phyloP scores from a whole-genome alignment of 2,329 filamentous ascomycete species.

The Chalaropsis thielavioides region DNA sequence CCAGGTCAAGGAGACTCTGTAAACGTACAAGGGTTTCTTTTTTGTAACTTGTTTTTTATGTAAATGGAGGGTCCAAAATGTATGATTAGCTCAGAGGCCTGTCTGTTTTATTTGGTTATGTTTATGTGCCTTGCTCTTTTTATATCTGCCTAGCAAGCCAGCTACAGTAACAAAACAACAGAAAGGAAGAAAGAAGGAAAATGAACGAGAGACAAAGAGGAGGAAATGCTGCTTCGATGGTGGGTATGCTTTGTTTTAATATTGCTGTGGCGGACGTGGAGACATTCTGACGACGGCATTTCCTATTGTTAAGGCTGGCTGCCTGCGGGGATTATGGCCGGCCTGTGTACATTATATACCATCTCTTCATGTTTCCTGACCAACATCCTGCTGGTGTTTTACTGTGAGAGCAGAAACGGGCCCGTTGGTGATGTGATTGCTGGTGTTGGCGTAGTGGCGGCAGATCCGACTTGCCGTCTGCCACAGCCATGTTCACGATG shows the following conservation, averaged over 20 bases:
- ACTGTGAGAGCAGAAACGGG: neutral
- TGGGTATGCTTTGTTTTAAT: neutral
- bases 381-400: neutral
- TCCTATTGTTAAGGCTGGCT: neutral
- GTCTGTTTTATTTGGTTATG: neutral
- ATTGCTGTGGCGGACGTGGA: neutral
- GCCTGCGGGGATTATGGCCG: neutral
- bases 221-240: neutral
- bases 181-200: neutral
- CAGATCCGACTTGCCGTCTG: neutral
- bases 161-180: neutral
- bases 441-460: neutral
- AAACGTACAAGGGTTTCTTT: neutral
- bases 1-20: neutral
- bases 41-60: neutral
- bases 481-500: neutral
- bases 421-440: too few relatives aligned
- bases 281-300: neutral
- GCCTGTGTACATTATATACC: slow-evolving; percentile 5
- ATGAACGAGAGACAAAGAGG: neutral
- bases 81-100: neutral
- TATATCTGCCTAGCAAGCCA: neutral
- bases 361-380: neutral
- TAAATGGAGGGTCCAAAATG: neutral
- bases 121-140: neutral